A percentile compares a stretch with the other conserved stretches of the same genome.
phyloP scores from a whole-genome alignment of 768 basidiomycete species.

The Boletus vermiculosoides region DNA sequence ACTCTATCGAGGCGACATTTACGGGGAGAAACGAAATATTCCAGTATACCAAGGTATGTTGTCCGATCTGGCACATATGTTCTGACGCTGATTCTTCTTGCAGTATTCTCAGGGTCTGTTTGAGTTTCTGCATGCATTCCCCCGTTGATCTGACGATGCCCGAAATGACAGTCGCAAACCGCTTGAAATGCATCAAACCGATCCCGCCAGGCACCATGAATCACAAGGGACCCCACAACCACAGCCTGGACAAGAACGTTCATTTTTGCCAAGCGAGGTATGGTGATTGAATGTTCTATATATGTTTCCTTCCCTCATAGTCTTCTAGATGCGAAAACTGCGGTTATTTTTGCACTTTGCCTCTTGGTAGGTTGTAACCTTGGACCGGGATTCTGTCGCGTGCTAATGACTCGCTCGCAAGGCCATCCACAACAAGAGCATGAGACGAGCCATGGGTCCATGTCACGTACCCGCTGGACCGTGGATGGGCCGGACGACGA shows the following conservation, averaged over 20 bases:
- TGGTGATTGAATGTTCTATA: neutral
- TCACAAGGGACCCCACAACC: slow-evolving; percentile 51
- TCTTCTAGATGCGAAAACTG: slow-evolving; percentile 49
- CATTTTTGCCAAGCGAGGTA: slow-evolving; percentile 56
- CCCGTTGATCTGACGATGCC: neutral
- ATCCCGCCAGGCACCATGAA: slow-evolving; percentile 42
- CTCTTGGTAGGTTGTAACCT: slow-evolving; percentile 41
- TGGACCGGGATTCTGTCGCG: fast-evolving
- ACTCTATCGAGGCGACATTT: slow-evolving; percentile 61
- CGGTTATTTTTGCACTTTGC: slow-evolving; percentile 57
- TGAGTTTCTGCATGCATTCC: neutral
- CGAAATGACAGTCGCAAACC: slow-evolving; percentile 41
- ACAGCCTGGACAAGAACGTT: slow-evolving; percentile 44
- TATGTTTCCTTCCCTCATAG: neutral
- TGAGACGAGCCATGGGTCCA: slow-evolving; percentile 62
- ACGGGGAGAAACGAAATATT: slow-evolving; percentile 59
- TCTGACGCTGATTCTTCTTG: neutral
- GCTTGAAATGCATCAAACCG: slow-evolving; percentile 46
- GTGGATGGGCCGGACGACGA: slow-evolving; percentile 52
- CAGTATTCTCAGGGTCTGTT: slow-evolving; percentile 55
- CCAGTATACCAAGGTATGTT: slow-evolving; percentile 58
- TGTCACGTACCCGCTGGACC: slow-evolving; percentile 57
- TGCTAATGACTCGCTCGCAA: slow-evolving; percentile 20
- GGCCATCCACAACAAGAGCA: slow-evolving; percentile 61
- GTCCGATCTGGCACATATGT: neutral